Evolutionary conservation across 129 eudicot genomes (phyloP).

Genomic region (Artemisia argyi): DNA sequence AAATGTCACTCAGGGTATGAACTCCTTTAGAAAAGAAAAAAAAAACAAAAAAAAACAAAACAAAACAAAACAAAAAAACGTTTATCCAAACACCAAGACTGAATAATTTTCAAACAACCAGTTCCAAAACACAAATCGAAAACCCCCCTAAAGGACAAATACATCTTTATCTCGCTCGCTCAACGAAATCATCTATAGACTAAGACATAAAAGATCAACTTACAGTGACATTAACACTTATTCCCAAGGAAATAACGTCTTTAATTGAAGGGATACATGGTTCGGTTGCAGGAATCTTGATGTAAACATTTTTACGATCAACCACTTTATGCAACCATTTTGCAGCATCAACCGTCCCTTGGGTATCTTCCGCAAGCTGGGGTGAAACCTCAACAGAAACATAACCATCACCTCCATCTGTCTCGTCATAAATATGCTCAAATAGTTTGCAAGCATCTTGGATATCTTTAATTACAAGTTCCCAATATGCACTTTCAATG

Average conservation of each 20-base stretch:
- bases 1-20: neutral
- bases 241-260: constrained; percentile 82
- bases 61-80: too few relatives aligned
- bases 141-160: neutral
- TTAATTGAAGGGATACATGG: constrained; percentile 88
- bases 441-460: constrained; percentile 98
- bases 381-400: constrained; percentile 99
- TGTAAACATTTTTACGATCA: constrained; percentile 85
- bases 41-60: too few relatives aligned
- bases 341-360: constrained; percentile 88
- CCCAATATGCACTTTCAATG: constrained; percentile 97
- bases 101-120: neutral
- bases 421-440: constrained; percentile 84
- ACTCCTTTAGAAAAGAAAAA: too few relatives aligned
- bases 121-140: neutral
- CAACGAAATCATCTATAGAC: constrained; percentile 3
- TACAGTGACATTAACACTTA: constrained; percentile 97
- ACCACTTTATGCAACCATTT: constrained; percentile 89
- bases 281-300: constrained; percentile 95
- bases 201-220: constrained; percentile 37
- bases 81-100: neutral
- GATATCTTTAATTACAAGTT: constrained; percentile 92
- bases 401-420: constrained; percentile 91
- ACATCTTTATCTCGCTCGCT: neutral
- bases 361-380: constrained; percentile 86